These are phyloP conservation scores for Cerioporus squamosus DNA, from an alignment of 1,284 basidiomycete species.

Conservation along the genomic window DNA sequence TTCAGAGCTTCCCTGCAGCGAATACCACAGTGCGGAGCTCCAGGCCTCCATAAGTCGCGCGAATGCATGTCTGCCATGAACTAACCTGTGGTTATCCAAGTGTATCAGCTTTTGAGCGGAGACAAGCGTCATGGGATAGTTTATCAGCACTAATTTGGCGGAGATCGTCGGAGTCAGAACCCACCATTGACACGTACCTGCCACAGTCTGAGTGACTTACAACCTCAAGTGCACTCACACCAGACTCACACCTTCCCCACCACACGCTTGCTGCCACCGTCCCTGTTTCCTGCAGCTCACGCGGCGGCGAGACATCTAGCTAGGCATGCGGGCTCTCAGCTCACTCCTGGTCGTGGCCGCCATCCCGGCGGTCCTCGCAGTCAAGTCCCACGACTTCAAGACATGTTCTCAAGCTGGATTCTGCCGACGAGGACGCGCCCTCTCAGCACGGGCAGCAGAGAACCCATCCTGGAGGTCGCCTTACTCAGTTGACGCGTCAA, in stretches of 20 bases:
- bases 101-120: no score
- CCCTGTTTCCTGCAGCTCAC: not conserved
- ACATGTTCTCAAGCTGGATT: conserved; percentile 90
- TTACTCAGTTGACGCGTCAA: conserved; percentile 71
- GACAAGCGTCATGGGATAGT: no score
- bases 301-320: not conserved
- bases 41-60: no score
- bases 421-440: conserved; percentile 85
- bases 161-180: no score
- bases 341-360: conserved; percentile 26
- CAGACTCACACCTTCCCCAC: not conserved
- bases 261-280: not conserved
- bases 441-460: conserved; percentile 71
- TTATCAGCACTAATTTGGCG: no score
- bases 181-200: not conserved
- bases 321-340: conserved; percentile 30
- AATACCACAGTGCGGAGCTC: no score
- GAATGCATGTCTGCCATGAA: no score
- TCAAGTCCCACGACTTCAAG: conserved; percentile 88
- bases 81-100: no score
- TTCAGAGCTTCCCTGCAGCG: no score
- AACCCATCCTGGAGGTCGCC: conserved; percentile 76
- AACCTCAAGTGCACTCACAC: not conserved
- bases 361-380: conserved; percentile 46
- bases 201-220: no score